phyloP scores from a whole-genome alignment of 306 rosid genomes.

The Cyclanthera cordifolia region DNA sequence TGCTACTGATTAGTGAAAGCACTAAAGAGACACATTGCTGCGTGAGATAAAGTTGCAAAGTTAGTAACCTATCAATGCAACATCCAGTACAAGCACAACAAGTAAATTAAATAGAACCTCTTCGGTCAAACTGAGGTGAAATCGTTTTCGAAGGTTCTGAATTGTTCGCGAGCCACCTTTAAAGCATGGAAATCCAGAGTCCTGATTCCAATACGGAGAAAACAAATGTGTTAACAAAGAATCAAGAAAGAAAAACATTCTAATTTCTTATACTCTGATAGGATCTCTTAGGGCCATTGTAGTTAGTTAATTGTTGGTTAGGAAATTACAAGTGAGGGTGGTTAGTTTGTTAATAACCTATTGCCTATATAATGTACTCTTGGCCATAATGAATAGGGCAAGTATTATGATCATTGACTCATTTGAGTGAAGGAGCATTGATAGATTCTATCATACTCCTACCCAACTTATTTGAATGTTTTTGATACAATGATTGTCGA shows the following conservation, averaged over 20 bases:
- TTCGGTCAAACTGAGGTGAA: conserved; percentile 86
- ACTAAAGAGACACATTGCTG: conserved; percentile 99
- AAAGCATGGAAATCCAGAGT: conserved; percentile 94
- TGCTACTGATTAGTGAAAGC: conserved; percentile 90
- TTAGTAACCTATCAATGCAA: neutral
- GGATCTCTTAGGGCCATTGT: too few species aligned
- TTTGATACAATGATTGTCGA: neutral
- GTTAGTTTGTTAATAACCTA: too few species aligned
- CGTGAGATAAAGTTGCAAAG: conserved; percentile 9
- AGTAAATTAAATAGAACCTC: conserved; percentile 48
- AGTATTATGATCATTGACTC: too few species aligned
- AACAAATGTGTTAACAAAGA: conserved; percentile 16
- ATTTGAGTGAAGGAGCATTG: too few species aligned
- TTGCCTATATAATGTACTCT: too few species aligned
- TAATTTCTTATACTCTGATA: conserved; percentile 7
- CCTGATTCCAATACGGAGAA: conserved; percentile 44
- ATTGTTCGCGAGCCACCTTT: conserved; percentile 94
- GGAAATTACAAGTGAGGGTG: too few species aligned
- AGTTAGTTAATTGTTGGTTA: too few species aligned
- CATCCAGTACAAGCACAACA: neutral
- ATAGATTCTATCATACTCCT: too few species aligned
- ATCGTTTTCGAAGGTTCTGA: conserved; percentile 90
- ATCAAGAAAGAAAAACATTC: neutral
- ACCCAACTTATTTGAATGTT: neutral
- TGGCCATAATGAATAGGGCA: too few species aligned